Base-by-base conservation (phyloP, 2,329 filamentous ascomycete genomes). In the Verruconis gallopava region DNA sequence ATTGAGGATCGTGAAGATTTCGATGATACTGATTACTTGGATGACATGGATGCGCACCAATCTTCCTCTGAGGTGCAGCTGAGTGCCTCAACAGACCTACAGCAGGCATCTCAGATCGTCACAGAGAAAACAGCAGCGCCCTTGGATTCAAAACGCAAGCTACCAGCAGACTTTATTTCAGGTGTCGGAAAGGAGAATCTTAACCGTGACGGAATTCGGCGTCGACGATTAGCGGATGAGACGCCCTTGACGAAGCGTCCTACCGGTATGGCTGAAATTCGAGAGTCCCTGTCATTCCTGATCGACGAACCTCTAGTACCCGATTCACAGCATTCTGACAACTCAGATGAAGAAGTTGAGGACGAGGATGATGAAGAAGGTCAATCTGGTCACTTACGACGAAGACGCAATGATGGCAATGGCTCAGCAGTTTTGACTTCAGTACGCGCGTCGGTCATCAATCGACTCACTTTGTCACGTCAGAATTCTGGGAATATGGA, bases 211-310 rank as follows among this genome's bases (percentile, higher is more conserved):
- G 70, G 75, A 20, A 69, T 77, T n/a, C 60, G 75, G 47, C 58
- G 73, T 38, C 58, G 73, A 38, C 75, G 81, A 34, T 79, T 75
- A 14, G 63, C 62, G 36, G 63, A 59, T 18, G 71, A 69, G 44
- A 65, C 66, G 13, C 55, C 57, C 45, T 69, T 67, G 40, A 75
- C 48, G 3, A 36, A 42, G 20, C 51, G 73, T 58, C 85, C 86
- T 0, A 70, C 79, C 4, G 82, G 79, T 14, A 66, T 93, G 6
- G 76, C 78, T 20, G 85, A 95, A 53, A 81, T 95, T 47, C 78
- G 85, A 44, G 77, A 89, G 56, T 85, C 83, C 0, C 66, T 95
- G 4, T 93, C 84, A 3, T 83, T 81, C 58, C 71, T 95, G 6
- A 77, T 94, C 13, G 86, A 93, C 40, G 72, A 74, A 30, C 67